phyloP scores from a whole-genome alignment of 2,329 filamentous ascomycete species.

The Phialophora macrospora region DNA sequence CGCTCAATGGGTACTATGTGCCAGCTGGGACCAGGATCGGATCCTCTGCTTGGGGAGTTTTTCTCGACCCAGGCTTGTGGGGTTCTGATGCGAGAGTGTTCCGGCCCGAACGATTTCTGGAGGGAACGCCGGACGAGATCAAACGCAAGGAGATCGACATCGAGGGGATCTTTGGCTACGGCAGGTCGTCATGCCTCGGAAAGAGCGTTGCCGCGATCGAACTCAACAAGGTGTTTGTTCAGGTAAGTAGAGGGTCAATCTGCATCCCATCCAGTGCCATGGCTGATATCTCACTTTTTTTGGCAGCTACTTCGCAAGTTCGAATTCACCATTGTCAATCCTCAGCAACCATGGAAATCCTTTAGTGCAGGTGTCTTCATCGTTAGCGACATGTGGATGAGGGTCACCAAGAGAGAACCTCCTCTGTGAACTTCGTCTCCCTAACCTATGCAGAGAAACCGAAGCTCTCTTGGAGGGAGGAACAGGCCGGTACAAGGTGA shows the following conservation, averaged over 20 bases:
- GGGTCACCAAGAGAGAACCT: slow-evolving; percentile 26
- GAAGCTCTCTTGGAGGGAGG: neutral
- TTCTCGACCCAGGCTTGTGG: slow-evolving; percentile 47
- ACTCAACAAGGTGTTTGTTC: slow-evolving; percentile 55
- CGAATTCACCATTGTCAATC: slow-evolving; percentile 32
- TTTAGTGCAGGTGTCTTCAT: slow-evolving; percentile 30
- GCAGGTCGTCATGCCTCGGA: slow-evolving; percentile 55
- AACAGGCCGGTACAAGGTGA: neutral
- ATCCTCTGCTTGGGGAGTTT: slow-evolving; percentile 50
- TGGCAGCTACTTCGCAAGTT: slow-evolving; percentile 35
- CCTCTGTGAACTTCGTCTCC: slow-evolving; percentile 12
- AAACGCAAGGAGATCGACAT: slow-evolving; percentile 48
- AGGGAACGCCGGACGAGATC: slow-evolving; percentile 44
- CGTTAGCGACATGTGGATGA: slow-evolving; percentile 33
- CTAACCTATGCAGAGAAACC: neutral
- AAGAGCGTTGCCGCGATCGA: slow-evolving; percentile 57
- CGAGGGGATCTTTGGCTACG: slow-evolving; percentile 55
- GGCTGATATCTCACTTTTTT: neutral
- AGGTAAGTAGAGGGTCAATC: slow-evolving; percentile 45
- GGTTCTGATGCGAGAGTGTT: slow-evolving; percentile 52
- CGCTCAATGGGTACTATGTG: slow-evolving; percentile 49
- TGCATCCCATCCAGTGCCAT: neutral
- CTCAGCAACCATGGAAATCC: slow-evolving; percentile 31
- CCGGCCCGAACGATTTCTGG: slow-evolving; percentile 58
- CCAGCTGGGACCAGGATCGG: slow-evolving; percentile 56